These are phyloP conservation scores for Aspergillus glaucus DNA, from an alignment of 2,329 filamentous ascomycete species.

Conservation along the genomic window DNA sequence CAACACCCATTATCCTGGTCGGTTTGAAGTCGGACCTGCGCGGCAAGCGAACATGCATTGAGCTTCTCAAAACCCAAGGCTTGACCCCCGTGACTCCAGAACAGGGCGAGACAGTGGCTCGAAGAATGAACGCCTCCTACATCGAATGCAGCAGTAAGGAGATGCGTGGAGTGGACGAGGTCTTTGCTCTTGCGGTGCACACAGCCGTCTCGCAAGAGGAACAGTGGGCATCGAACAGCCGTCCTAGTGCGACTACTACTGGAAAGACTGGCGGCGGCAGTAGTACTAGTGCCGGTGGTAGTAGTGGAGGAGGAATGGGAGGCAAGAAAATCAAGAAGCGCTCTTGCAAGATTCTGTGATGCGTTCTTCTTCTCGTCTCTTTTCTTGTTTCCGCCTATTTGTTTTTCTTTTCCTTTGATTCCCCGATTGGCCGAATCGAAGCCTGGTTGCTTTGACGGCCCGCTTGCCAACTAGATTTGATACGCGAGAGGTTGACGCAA, in stretches of 20 bases:
- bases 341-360: slow-evolving; percentile 72
- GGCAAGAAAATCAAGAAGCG: slow-evolving; percentile 72
- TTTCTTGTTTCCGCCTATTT: slow-evolving; percentile 18
- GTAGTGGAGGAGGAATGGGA: slow-evolving; percentile 9
- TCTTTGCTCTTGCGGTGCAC: slow-evolving; percentile 87
- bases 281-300: slow-evolving; percentile 19
- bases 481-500: slow-evolving; percentile 10
- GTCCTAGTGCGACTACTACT: slow-evolving; percentile 12
- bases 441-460: slow-evolving; percentile 31
- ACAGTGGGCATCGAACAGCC: slow-evolving; percentile 46
- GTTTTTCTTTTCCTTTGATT: slow-evolving; percentile 6
- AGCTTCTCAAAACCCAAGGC: slow-evolving; percentile 96
- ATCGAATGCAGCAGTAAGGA: slow-evolving; percentile 99
- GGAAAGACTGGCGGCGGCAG: slow-evolving; percentile 30
- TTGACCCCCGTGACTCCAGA: slow-evolving; percentile 89
- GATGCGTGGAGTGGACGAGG: slow-evolving; percentile 91
- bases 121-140: slow-evolving; percentile 91
- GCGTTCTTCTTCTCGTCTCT: slow-evolving; percentile 5
- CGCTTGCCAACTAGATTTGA: not conserved
- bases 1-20: slow-evolving; percentile 89
- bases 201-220: slow-evolving; percentile 83
- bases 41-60: slow-evolving; percentile 91
- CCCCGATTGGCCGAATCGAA: slow-evolving; percentile 18
- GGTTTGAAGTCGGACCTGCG: slow-evolving; percentile 96
- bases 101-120: slow-evolving; percentile 79